Base-by-base conservation (phyloP, 2,329 filamentous ascomycete species). In the Ramularia collo-cygni region DNA sequence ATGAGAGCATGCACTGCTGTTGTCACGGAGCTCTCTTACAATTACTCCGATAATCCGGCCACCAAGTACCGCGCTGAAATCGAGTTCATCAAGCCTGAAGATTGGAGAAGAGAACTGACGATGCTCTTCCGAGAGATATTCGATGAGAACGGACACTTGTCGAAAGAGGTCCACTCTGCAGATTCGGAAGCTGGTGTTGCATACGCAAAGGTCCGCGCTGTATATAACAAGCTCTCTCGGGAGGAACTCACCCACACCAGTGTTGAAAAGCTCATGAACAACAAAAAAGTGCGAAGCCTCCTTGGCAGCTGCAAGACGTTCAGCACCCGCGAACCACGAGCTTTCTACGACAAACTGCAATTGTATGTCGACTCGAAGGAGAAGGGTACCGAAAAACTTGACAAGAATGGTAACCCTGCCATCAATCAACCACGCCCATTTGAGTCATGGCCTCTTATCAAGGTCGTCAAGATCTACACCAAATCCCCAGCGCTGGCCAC, bases 1-100 rank as follows among this genome's bases (percentile, higher is more conserved):
- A 75, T 80, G 69, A 62, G 74, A 18, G 77, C 77, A 1, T 81
- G 76, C 41, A 82, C 77, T 0, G 75, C 76, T 0, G 73, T 76
- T 0, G 69, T 78, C 1, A 81, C 76, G 0, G 76, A 81, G 50
- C 67, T 82, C 1, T 70, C 69, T 0, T 80, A 68, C 57, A 81
- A 81, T 36, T 12, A 66, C 16, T 68, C 61, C 6, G 52, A 64
- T 0, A 54, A 69, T 4, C 56, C 63, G 0, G 37, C 32, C 4
- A 48, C 49, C 6, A 63, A 54, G 42, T 81, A 80, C 47, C 59
- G 63, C 2, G 77, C 74, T 0, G 69, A 77, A 34, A 66, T 82
- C 9, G 71, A 79, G 36, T 81, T 81, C 51, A 71, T 81, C 33
- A 58, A 62, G 8, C 47, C 37, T 0, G 61, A 64, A 0, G 72